Conservation (phyloP, 2,329 filamentous ascomycete species). For the Calonectria honghensis region DNA sequence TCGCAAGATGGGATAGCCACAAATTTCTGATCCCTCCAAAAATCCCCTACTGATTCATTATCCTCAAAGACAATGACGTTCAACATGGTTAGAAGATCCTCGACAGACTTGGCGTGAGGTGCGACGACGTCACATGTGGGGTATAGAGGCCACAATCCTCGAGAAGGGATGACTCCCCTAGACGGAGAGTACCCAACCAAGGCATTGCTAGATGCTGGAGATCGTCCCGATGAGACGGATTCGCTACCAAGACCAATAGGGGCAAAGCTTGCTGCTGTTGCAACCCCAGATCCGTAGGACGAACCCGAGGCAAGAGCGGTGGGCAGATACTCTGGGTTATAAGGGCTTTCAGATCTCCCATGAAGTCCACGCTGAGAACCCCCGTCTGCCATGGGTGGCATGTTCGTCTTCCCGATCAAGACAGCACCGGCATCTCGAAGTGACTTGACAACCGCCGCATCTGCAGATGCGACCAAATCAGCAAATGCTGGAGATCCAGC, state of each 20-base stretch:
- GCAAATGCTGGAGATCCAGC: conserved; percentile 73
- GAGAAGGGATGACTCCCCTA: conserved; percentile 68
- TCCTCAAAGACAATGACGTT: conserved; percentile 69
- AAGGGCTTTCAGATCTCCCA: conserved; percentile 74
- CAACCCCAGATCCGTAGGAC: conserved; percentile 73
- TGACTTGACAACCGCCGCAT: conserved; percentile 69
- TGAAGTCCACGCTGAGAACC: conserved; percentile 75
- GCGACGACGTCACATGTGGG: conserved; percentile 74
- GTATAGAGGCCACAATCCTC: conserved; percentile 74
- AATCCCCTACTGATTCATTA: conserved; percentile 63
- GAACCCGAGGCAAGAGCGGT: conserved; percentile 75
- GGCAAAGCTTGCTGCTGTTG: conserved; percentile 70
- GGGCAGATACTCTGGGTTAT: conserved; percentile 71
- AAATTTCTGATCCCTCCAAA: conserved; percentile 71
- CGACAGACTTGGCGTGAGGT: conserved; percentile 70
- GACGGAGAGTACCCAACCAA: conserved; percentile 75
- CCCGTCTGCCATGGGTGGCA: conserved; percentile 75
- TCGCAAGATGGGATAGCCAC: conserved; percentile 59
- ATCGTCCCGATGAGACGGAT: conserved; percentile 73
- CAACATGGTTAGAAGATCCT: conserved; percentile 70
- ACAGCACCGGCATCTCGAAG: conserved; percentile 63
- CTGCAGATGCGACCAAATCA: conserved; percentile 68
- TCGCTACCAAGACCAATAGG: conserved; percentile 73
- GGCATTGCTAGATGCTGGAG: conserved; percentile 74
- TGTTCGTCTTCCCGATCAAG: conserved; percentile 70